Base-by-base conservation (phyloP, 805 yeast genomes). In the Komagataella pseudopastoris region DNA sequence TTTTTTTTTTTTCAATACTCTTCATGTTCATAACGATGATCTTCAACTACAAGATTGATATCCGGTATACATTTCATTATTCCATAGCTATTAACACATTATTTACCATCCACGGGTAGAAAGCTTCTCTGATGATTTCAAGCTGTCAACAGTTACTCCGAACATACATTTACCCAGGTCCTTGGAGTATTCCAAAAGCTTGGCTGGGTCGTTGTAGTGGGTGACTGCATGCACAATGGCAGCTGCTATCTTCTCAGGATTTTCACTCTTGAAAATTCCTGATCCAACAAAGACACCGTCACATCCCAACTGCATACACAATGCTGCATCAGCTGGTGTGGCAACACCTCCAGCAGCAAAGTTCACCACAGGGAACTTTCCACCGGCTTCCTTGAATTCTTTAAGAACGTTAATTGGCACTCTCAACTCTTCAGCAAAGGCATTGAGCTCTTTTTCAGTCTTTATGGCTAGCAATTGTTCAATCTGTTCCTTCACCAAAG, bases 281-380 rank as follows among this genome's bases (percentile, higher is more conserved):
- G 88, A 81, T 17, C 88, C 88, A 23, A 81, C 88, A 59, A 83
- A 83, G 30, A 83, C 85, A 55, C 88, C 88, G 61, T 83, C 88
- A 59, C 85, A 80, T n/a, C 88, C 88, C 55, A 82, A 67, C 61
- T 81, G 84, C 88, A 86, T 85, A 65, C 87, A 80, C 56, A 86
- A 68, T 18, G 93, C 93, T 23, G 95, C 95, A 65, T 85, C 95
- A 6, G 90, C 81, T 39, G 95, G 95, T 10, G 95, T 83, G 7
- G 95, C 93, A 50, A 85, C 83, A 53, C 95, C 95, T 46, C 95
- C 95, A 24, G 93, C 93, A 45, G 93, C 91, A 62, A 85, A 85
- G 69, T 84, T 85, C 51, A 86, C 93, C 47, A 85, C 95, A 1
- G 90, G 90, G 55, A 85, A 72, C 59, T 79, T 78, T 36, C 87